These are phyloP conservation scores for Elongisporangium prolatum DNA, from an alignment of 352 stramenopile genomes.

Conservation along the genomic window DNA sequence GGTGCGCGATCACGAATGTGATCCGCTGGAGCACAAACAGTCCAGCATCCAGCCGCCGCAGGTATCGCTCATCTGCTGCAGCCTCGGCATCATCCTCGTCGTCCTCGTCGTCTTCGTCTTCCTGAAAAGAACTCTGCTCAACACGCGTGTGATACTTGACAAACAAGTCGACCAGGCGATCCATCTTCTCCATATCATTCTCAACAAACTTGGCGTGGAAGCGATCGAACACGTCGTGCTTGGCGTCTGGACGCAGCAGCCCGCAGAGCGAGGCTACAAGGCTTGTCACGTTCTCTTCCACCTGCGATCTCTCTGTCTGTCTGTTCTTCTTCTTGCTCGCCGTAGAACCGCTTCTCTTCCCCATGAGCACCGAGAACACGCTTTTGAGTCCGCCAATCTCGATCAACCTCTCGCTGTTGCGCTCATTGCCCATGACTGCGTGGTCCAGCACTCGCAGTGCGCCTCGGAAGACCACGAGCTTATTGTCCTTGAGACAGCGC, in stretches of 20 bases:
- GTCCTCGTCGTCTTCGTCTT: constrained; percentile 17
- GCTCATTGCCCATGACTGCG: constrained; percentile 45
- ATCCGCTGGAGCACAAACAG: constrained; percentile 76
- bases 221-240: constrained; percentile 51
- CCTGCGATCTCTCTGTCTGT: constrained; percentile 24
- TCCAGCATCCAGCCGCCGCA: constrained; percentile 66
- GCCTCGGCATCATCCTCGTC: constrained; percentile 33
- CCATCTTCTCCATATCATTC: constrained; percentile 77
- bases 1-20: constrained; percentile 53
- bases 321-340: constrained; percentile 20
- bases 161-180: constrained; percentile 75
- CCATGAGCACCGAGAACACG: constrained; percentile 76
- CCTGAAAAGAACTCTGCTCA: constrained; percentile 12
- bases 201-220: constrained; percentile 83
- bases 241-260: constrained; percentile 35
- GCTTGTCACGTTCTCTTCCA: constrained; percentile 64
- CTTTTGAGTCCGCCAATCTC: constrained; percentile 56
- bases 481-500: constrained; percentile 87
- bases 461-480: constrained; percentile 54
- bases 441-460: constrained; percentile 56
- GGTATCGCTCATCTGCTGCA: constrained; percentile 47
- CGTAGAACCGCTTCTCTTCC: constrained; percentile 29
- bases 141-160: constrained; percentile 67
- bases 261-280: constrained; percentile 65
- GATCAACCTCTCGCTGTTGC: constrained; percentile 69